Base-by-base conservation (phyloP, 78 protist species). In the Cyanophora paradoxa region DNA sequence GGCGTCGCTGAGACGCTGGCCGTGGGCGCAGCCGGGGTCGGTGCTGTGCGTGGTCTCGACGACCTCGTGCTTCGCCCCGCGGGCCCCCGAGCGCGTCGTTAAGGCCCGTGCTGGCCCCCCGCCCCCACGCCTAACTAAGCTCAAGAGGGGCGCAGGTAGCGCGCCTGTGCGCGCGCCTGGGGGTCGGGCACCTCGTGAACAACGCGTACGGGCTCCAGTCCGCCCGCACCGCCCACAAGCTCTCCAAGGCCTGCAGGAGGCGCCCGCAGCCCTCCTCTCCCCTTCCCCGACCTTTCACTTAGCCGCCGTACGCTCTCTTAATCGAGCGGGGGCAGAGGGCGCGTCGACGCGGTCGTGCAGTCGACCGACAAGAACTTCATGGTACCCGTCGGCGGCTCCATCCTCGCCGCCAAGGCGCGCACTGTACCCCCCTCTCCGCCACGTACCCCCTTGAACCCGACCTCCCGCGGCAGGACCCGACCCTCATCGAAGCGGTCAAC, bases 311-410 rank as follows among this genome's bases (percentile, higher is more conserved):
- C n/a, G n/a, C n/a, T n/a, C n/a, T n/a, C n/a, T n/a, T n/a, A n/a
- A n/a, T n/a, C n/a, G n/a, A n/a, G n/a, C 59, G 59, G 31, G 16
- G 30, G 59, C 13, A 8, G 59, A 13, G 93, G 95, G 7, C 71
- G 96, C 0, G 90, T 93, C 17, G 97, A 93, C 56, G 90, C 84
- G 3, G 36, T 77, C 31, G 85, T 94, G n/a, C 99, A 96, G 77
- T 83, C 93, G 70, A 92, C 98, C 2, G 99, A 97, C 72, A 97
- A 97, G 88, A 97, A 97, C 81, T 89, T 95, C 44, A 62, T 94
- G 83, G 99, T 96, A 5, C 99, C 99, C 13, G 98, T 97, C n/a
- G 99, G 99, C 0, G 99, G 99, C 3, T 82, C 96, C 4, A 63
- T 95, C 31, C 64, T 93, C 2, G 41, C 69, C 33, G 71, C 59